Conservation (phyloP, 768 basidiomycete species). For the Lyophyllum decastes region DNA sequence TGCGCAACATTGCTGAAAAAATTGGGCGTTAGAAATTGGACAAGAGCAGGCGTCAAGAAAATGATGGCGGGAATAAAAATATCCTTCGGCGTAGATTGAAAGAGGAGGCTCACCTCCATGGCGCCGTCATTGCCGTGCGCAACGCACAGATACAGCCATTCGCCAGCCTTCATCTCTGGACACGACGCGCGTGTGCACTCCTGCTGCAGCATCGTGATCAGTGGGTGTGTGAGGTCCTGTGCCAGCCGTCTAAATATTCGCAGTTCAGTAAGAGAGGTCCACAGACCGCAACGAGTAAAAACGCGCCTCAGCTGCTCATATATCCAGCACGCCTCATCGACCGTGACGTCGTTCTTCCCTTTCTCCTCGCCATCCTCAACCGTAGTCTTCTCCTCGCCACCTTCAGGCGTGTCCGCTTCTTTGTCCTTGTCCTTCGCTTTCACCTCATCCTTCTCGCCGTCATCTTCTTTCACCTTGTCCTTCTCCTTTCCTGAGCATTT, state of each 20-base stretch:
- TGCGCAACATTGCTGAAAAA: constrained; percentile 84
- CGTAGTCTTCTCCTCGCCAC: neutral
- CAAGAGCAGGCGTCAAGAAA: no score
- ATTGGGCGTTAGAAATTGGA: neutral
- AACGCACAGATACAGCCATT: constrained; percentile 96
- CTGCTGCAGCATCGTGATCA: constrained; percentile 82
- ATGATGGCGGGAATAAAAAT: no score
- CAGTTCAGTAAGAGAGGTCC: neutral
- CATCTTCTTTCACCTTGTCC: constrained; percentile 30
- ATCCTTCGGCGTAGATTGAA: neutral
- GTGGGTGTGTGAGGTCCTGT: constrained; percentile 83
- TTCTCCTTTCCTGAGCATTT: constrained; percentile 35
- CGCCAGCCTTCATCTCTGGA: constrained; percentile 98
- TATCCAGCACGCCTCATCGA: constrained; percentile 86
- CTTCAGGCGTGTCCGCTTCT: constrained; percentile 6
- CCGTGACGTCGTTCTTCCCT: constrained; percentile 51
- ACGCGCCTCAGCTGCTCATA: constrained; percentile 57
- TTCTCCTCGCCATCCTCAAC: constrained; percentile 29
- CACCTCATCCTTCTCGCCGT: constrained; percentile 29
- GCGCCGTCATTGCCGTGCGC: constrained; percentile 89
- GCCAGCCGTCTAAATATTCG: constrained; percentile 68
- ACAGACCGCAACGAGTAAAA: constrained; percentile 7
- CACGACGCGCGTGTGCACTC: constrained; percentile 87
- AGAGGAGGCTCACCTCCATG: constrained; percentile 65
- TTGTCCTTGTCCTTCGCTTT: constrained; percentile 43